phyloP scores from a whole-genome alignment of 192 early-diverging fungal species.

The Podila epicladia region DNA sequence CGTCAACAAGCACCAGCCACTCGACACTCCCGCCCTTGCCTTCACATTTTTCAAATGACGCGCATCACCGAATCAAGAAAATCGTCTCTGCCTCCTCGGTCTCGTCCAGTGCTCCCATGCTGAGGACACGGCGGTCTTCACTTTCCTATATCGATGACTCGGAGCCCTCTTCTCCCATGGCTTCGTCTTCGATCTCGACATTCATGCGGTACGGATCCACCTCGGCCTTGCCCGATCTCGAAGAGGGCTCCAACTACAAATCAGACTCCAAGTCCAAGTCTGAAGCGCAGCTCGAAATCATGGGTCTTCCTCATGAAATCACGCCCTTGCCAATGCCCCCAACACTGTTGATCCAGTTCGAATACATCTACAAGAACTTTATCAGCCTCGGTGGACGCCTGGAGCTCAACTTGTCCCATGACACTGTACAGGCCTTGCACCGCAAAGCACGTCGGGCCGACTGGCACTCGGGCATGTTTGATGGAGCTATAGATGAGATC shows the following conservation, averaged over 20 bases:
- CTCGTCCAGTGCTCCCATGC: slow-evolving; percentile 31
- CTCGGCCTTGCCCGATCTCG: slow-evolving; percentile 20
- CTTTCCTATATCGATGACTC: slow-evolving; percentile 30
- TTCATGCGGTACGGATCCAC: slow-evolving; percentile 16
- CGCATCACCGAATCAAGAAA: slow-evolving; percentile 32
- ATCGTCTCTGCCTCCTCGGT: slow-evolving; percentile 41
- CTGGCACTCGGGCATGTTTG: slow-evolving; percentile 43
- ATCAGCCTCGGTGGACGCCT: slow-evolving; percentile 27
- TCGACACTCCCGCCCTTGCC: slow-evolving; percentile 29
- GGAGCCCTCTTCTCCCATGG: slow-evolving; percentile 43
- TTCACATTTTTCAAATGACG: slow-evolving; percentile 12
- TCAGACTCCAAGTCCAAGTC: not conserved
- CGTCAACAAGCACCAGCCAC: slow-evolving; percentile 6
- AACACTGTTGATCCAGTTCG: slow-evolving; percentile 38
- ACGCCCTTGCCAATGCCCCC: slow-evolving; percentile 39
- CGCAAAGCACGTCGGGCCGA: slow-evolving; percentile 17
- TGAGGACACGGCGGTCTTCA: slow-evolving; percentile 17
- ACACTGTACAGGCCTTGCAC: slow-evolving; percentile 26
- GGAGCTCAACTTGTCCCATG: slow-evolving; percentile 43
- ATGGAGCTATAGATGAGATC: slow-evolving; percentile 34
- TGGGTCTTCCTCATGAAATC: slow-evolving; percentile 2
- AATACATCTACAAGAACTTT: slow-evolving; percentile 49
- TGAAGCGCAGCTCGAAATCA: not conserved
- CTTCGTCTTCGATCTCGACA: slow-evolving; percentile 14
- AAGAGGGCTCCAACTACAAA: not conserved